These are phyloP conservation scores for Epichloe sibirici DNA, from an alignment of 2,329 filamentous ascomycete genomes.

Conservation along the genomic window DNA sequence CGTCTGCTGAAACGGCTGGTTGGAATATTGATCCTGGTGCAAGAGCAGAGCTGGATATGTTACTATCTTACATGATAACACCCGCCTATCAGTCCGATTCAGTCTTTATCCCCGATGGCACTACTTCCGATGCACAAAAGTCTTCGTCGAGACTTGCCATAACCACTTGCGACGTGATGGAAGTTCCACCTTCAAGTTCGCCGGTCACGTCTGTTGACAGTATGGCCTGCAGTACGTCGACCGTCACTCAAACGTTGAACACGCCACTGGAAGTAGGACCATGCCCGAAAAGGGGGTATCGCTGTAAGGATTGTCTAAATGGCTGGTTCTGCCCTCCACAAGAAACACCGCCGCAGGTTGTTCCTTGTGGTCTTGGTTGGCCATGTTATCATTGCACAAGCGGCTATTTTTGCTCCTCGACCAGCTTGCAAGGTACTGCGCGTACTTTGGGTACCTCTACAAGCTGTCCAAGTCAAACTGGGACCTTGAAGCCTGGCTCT, in stretches of 20 bases:
- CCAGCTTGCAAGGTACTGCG: neutral
- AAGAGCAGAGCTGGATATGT: neutral
- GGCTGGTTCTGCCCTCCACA: constrained; percentile 21
- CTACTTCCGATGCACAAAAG: neutral
- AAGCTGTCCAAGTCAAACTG: neutral
- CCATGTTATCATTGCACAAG: constrained; percentile 19
- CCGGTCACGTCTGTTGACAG: neutral
- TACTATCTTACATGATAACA: neutral
- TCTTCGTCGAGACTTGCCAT: neutral
- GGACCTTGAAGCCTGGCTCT: neutral
- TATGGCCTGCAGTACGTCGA: neutral
- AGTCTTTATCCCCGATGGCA: neutral
- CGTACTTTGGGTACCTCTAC: neutral
- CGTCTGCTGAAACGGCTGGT: neutral
- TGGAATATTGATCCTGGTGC: constrained; percentile 2
- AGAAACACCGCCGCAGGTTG: constrained; percentile 18
- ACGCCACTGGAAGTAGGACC: constrained; percentile 5
- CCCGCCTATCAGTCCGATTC: neutral
- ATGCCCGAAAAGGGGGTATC: constrained; percentile 16
- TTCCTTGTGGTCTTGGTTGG: constrained; percentile 19
- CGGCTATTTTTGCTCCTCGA: constrained; percentile 16
- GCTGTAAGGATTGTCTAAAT: constrained; percentile 17
- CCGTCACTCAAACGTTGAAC: neutral
- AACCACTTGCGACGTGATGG: neutral
- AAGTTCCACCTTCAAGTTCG: neutral